Evolutionary conservation across 106 monocot species (phyloP), one percentile per base, ranked within the genome.

Genomic region (Cymbidium sinense): DNA sequence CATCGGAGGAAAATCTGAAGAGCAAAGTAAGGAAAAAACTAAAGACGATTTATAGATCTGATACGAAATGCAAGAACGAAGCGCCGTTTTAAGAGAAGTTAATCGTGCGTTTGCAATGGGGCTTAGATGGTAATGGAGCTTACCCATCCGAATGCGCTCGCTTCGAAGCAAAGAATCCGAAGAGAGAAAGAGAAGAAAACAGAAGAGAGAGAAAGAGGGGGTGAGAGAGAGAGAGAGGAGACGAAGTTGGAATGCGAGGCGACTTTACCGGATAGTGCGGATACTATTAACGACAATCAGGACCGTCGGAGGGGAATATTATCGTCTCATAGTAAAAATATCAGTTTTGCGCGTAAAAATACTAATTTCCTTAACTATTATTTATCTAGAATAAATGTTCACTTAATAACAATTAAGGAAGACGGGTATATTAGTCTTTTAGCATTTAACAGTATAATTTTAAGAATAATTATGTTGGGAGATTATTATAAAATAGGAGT

Each of bases 231-330:
- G 25, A 28, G 73, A 44, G 13, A 3, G 25, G 37, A 21, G 69
- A 12, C 2, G 71, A 13, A 74, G 20, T 34, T 71, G 18, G 36
- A 71, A 71, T 34, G 17, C 7, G 74, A 35, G 74, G 74, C 27
- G 74, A 15, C 43, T 43, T 21, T 74, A 27, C 6, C 9, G 11
- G 7, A 74, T 7, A 20, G 4, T 25, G 25, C 25, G 35, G 34
- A 21, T 7, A 21, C 19, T 39, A 15, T 0, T 23, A 9, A 30
- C 12, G 50, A 25, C 19, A 43, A 76, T 76, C 34, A n/a, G 18
- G 34, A 76, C 55, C 76, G 74, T 74, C 27, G 43, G 44, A 35
- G 18, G 23, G 47, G 36, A 35, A 74, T 74, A 47, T 47, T 13
- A 2, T 47, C 1, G 2, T 47, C 12, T 15, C 4, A 39, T 39